Base-by-base conservation (phyloP, 352 stramenopile genomes). In the Phytophthora boehmeriae region DNA sequence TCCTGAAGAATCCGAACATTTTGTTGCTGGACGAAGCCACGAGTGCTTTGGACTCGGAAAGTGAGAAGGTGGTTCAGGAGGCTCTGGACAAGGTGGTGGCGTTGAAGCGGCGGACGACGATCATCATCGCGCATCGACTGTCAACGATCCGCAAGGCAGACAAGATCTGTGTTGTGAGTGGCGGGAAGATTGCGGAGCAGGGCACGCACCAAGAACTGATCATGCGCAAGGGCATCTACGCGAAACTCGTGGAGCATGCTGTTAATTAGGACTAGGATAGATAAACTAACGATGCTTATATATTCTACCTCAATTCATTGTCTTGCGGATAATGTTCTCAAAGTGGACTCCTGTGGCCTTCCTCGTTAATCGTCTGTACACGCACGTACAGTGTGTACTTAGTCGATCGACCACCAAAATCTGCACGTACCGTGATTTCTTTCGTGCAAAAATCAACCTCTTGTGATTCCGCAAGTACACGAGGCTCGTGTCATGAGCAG, bases 41-140 rank as follows among this genome's bases (percentile, higher is more conserved):
- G 11, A 93, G 76, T 52, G 91, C 89, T 5, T 63, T 97, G 22
- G 90, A 97, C 63, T 76, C 68, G 20, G 73, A 91, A 61, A 92
- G 76, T 50, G 90, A 97, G 54, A 78, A 84, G 43, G 71, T 95
- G 35, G 88, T 97, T 27, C 90, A 96, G 67, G 66, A 84, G 32
- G 81, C 83, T 13, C 60, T 96, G 35, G 82, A 95, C 61, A 78
- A 81, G 53, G 67, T 86, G n/a, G 55, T 85, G 49, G 71, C 76
- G 25, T 54, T 78, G 44, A 77, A 84, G 41, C 66, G 67, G 4
- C 79, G 78, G 9, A 98, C 95, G 38, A 97, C 88, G 23, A 80
- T 99, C 50, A 89, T 98, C 38, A 97, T 98, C 54, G 96, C 95
- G 1, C 96, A 99, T 68, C 83, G 96, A 8, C 66, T 99, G 22